These are phyloP conservation scores for Wickerhamomyces pijperi DNA, from an alignment of 805 yeast genomes.

Conservation along the genomic window DNA sequence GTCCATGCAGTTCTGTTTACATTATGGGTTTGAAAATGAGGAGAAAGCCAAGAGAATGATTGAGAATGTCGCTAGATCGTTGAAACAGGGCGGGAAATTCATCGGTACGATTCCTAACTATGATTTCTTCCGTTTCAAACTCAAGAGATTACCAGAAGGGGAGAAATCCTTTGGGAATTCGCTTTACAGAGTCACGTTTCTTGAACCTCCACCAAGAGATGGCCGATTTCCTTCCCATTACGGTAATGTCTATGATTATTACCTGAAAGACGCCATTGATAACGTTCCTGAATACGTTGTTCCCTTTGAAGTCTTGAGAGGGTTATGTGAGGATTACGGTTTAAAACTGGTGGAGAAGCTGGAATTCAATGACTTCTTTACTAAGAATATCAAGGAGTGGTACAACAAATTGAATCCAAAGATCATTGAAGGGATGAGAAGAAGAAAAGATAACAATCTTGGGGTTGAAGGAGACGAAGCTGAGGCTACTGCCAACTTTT, in stretches of 20 bases:
- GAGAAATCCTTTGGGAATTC: conserved; percentile 74
- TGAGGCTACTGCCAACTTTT: conserved; percentile 71
- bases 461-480: conserved; percentile 86
- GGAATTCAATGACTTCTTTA: conserved; percentile 75
- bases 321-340: conserved; percentile 75
- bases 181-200: conserved; percentile 72
- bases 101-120: conserved; percentile 93
- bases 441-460: conserved; percentile 60
- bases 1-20: conserved; percentile 85
- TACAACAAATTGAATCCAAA: conserved; percentile 45
- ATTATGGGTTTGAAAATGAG: conserved; percentile 88
- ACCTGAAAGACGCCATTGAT: conserved; percentile 85
- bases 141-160: conserved; percentile 40
- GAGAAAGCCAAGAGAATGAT: conserved; percentile 63
- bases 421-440: conserved; percentile 56
- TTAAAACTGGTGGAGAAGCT: conserved; percentile 60
- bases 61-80: conserved; percentile 62
- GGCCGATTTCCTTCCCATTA: conserved; percentile 65
- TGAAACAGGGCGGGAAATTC: conserved; percentile 76
- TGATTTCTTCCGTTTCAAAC: conserved; percentile 64
- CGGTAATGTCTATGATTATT: conserved; percentile 79
- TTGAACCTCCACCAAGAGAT: conserved; percentile 63
- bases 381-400: conserved; percentile 64
- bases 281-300: conserved; percentile 95
- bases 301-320: conserved; percentile 80